Evolutionary conservation across 2,329 filamentous ascomycete genomes (phyloP).

Genomic region (Trichophaea hybrida): DNA sequence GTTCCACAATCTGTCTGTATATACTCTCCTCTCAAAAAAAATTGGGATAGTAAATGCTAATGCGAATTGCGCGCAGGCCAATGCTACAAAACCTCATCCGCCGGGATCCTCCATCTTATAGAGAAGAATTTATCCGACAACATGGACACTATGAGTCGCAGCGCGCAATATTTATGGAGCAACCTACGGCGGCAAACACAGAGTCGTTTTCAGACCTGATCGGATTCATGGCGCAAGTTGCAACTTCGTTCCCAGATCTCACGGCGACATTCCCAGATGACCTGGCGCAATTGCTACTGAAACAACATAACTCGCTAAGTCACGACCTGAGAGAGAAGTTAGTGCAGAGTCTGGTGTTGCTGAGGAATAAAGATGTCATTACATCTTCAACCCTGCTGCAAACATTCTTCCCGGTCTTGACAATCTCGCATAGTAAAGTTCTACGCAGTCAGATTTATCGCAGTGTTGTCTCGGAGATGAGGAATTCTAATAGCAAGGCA

Average conservation of each 20-base stretch:
- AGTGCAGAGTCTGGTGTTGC: slow-evolving; percentile 72
- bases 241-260: slow-evolving; percentile 79
- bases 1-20: slow-evolving; percentile 25
- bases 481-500: slow-evolving; percentile 70
- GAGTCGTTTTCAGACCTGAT: slow-evolving; percentile 77
- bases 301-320: slow-evolving; percentile 71
- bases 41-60: slow-evolving; percentile 3
- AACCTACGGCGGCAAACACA: slow-evolving; percentile 53
- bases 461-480: slow-evolving; percentile 83
- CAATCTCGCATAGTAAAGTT: slow-evolving; percentile 82
- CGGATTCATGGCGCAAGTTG: slow-evolving; percentile 83
- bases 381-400: slow-evolving; percentile 73
- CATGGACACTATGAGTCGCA: slow-evolving; percentile 86
- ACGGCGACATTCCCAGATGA: slow-evolving; percentile 65
- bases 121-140: slow-evolving; percentile 75
- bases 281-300: slow-evolving; percentile 62
- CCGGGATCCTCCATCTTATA: slow-evolving; percentile 43
- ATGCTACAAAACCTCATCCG: slow-evolving; percentile 28
- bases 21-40: not conserved
- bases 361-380: slow-evolving; percentile 83
- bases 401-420: slow-evolving; percentile 84
- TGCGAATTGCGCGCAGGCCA: slow-evolving; percentile 14
- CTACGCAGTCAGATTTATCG: slow-evolving; percentile 69
- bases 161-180: slow-evolving; percentile 76
- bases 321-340: slow-evolving; percentile 84